Percentiles rank a stretch among this genome's conserved stretches.
These are phyloP conservation scores for Epichloe gansuensis DNA, from an alignment of 2,329 filamentous ascomycete species.

Conservation along the genomic window DNA sequence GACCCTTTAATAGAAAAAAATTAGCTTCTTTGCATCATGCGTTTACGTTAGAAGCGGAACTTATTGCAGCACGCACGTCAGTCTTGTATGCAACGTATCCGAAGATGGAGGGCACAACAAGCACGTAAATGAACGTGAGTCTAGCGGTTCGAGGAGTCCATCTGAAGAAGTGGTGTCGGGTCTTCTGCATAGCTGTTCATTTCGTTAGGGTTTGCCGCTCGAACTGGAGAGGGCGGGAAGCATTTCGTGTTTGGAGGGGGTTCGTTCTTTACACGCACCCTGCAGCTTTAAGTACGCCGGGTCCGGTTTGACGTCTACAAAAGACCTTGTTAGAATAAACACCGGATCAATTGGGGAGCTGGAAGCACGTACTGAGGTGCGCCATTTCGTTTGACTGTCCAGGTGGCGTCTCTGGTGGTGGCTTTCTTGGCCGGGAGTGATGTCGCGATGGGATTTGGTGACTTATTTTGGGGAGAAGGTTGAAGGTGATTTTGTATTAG, in stretches of 20 bases:
- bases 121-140: slow-evolving; percentile 66
- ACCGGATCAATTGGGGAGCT: not conserved
- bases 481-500: slow-evolving; percentile 2
- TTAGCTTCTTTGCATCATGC: slow-evolving; percentile 11
- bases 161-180: slow-evolving; percentile 89
- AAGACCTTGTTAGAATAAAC: slow-evolving; percentile 15
- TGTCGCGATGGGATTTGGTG: slow-evolving; percentile 8
- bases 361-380: slow-evolving; percentile 23
- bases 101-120: slow-evolving; percentile 58
- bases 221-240: not conserved
- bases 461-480: not conserved
- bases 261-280: slow-evolving; percentile 18
- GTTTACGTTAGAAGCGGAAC: not conserved
- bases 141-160: slow-evolving; percentile 78
- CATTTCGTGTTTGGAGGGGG: slow-evolving; percentile 1
- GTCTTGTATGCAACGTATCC: slow-evolving; percentile 65
- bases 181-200: slow-evolving; percentile 61
- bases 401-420: slow-evolving; percentile 14
- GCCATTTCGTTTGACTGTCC: slow-evolving; percentile 22
- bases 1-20: slow-evolving; percentile 47
- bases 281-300: slow-evolving; percentile 29
- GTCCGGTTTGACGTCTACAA: slow-evolving; percentile 29
- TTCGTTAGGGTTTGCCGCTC: slow-evolving; percentile 12
- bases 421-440: slow-evolving; percentile 9
- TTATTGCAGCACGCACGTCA: slow-evolving; percentile 56